Evolutionary conservation across 1,284 basidiomycete genomes (phyloP), one percentile per base, ranked within the genome.

Genomic region (Laetiporus sulphureus): DNA sequence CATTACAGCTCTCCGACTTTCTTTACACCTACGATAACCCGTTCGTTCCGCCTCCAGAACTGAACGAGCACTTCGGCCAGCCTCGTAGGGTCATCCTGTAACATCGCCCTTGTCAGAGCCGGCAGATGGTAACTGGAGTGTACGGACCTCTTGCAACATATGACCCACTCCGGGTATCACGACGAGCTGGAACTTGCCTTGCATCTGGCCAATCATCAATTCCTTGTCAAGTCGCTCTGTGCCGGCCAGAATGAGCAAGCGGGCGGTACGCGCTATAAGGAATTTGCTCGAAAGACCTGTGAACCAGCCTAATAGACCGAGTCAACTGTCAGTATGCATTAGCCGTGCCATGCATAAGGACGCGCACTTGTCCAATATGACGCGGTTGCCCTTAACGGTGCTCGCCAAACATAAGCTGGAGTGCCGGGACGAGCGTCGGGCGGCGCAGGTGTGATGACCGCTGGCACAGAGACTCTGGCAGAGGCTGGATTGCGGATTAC

Each of bases 181-280:
- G 18, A 79, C 82, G 54, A 97, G 75, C 64, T 98, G 95, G 66
- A 97, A 98, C 61, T 97, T 97, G 44, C 94, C 94, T 65, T 89
- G 84, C 95, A 99, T 98, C 63, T 99, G 95, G 0, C 93, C 96
- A 37, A 99, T 94, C 87, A 96, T 97, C 31, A 99, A 73, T 50
- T 91, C 83, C 51, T 80, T 86, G 60, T 99, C 96, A 2, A 99
- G 75, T 6, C 93, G 71, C 55, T 99, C 95, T 7, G 93, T 84
- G 0, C 94, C 94, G 0, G 96, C 95, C 10, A 99, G 72, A 3
- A 98, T 76, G 22, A 99, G 75, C 21, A 99, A 64, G 12, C 93
- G 79, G 0, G 93, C 93, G 0, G 89, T 79, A 13, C 82, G 76
- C 0, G 82, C 77, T 0, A 71, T 61, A 3, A 98, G 69, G 63